Evolutionary conservation across 805 yeast species (phyloP).

Genomic region (Soucietia sequanensis): DNA sequence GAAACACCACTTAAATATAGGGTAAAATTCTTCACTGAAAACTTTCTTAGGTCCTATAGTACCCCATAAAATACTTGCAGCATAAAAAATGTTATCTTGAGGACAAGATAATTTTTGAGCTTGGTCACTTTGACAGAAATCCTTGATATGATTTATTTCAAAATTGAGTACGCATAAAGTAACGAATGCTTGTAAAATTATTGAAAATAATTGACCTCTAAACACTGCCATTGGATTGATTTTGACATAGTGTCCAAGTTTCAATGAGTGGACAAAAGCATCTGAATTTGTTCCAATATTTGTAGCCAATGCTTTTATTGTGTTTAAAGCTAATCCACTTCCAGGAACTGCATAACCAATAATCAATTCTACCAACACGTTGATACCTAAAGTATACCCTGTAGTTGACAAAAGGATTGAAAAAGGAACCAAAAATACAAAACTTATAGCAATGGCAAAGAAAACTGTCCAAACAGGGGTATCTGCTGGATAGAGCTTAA

Average conservation of each 20-base stretch:
- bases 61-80: constrained; percentile 66
- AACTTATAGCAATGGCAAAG: constrained; percentile 31
- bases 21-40: constrained; percentile 33
- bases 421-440: constrained; percentile 32
- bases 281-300: constrained; percentile 58
- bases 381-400: constrained; percentile 31
- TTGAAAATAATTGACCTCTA: constrained; percentile 31
- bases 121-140: constrained; percentile 43
- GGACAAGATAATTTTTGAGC: constrained; percentile 43
- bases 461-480: constrained; percentile 39
- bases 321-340: constrained; percentile 35
- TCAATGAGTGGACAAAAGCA: constrained; percentile 53
- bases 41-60: constrained; percentile 50
- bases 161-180: constrained; percentile 27
- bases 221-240: constrained; percentile 60
- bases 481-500: constrained; percentile 28
- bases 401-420: constrained; percentile 27
- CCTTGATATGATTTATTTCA: constrained; percentile 28
- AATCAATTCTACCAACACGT: constrained; percentile 36
- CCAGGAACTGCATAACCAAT: constrained; percentile 39
- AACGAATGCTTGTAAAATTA: constrained; percentile 21
- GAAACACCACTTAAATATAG: constrained; percentile 32
- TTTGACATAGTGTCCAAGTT: constrained; percentile 61
- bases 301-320: constrained; percentile 59
- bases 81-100: constrained; percentile 36